These are phyloP conservation scores for Stellera chamaejasme DNA, from an alignment of 345 rosid species.

Conservation along the genomic window DNA sequence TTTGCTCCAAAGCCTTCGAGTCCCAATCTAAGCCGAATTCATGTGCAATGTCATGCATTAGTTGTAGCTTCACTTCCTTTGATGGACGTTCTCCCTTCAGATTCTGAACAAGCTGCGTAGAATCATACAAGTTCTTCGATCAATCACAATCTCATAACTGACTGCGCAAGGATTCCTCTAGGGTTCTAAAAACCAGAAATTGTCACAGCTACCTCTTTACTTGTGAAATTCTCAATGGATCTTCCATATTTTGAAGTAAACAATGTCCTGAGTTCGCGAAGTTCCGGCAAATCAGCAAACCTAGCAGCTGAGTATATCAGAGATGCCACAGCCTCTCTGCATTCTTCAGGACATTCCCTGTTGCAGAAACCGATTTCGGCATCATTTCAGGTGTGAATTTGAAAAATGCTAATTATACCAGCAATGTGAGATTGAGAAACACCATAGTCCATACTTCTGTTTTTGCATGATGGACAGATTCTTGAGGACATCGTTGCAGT, in stretches of 20 bases:
- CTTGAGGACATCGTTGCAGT: conserved; percentile 32
- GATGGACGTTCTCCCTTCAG: conserved; percentile 34
- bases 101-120: conserved; percentile 41
- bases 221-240: conserved; percentile 36
- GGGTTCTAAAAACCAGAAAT: background rate
- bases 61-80: conserved; percentile 61
- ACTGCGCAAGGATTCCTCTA: background rate
- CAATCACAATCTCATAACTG: background rate
- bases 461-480: conserved; percentile 53
- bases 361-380: background rate
- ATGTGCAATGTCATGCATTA: conserved; percentile 43
- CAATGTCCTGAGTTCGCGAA: conserved; percentile 52
- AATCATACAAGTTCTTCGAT: background rate
- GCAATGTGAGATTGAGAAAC: background rate
- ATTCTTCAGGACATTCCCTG: conserved; percentile 84
- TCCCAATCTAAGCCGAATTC: conserved; percentile 66
- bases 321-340: conserved; percentile 66
- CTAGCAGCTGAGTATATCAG: conserved; percentile 84
- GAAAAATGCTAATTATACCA: background rate
- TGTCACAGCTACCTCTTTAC: conserved; percentile 42
- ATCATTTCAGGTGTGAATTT: background rate
- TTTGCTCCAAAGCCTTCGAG: conserved; percentile 50
- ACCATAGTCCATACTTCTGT: conserved; percentile 53
- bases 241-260: conserved; percentile 59
- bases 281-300: conserved; percentile 75